These are phyloP conservation scores for Plantago ovata DNA, from an alignment of 257 asterid genomes.

Conservation along the genomic window DNA sequence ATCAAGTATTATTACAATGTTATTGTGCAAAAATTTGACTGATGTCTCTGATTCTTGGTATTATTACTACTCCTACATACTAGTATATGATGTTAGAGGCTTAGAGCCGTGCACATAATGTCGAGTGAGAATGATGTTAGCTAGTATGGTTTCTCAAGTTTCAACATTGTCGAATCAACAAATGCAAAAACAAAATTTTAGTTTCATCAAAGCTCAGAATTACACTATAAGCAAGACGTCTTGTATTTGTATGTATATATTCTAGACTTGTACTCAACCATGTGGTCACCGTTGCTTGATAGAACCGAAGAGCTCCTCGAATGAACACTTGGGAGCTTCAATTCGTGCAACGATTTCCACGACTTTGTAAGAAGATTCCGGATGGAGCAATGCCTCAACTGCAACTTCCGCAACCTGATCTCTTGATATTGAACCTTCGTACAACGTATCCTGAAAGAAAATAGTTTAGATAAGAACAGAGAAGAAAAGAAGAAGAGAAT, in stretches of 20 bases:
- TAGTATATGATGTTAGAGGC: too few relatives aligned
- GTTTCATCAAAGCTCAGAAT: background rate
- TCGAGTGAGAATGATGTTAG: too few relatives aligned
- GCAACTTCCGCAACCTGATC: constrained; percentile 96
- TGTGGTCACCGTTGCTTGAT: constrained; percentile 50
- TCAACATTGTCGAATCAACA: too few relatives aligned
- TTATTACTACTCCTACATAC: too few relatives aligned
- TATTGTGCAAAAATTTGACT: too few relatives aligned
- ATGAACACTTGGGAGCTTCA: constrained; percentile 72
- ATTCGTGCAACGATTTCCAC: constrained; percentile 80
- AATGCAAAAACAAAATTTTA: background rate
- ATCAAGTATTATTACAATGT: too few relatives aligned
- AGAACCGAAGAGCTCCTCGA: constrained; percentile 69
- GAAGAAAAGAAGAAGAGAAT: background rate
- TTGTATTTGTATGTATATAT: background rate
- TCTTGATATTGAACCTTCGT: constrained; percentile 77
- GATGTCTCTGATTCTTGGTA: too few relatives aligned
- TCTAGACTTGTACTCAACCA: background rate
- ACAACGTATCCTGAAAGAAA: constrained; percentile 74
- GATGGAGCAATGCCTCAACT: constrained; percentile 72
- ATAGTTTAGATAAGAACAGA: constrained; percentile 5
- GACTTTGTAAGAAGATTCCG: constrained; percentile 71
- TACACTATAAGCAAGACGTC: background rate
- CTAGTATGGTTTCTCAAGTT: background rate
- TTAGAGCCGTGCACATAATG: too few relatives aligned